Evolutionary conservation across 179 eudicot species (phyloP).

Genomic region (Spergularia azorica): DNA sequence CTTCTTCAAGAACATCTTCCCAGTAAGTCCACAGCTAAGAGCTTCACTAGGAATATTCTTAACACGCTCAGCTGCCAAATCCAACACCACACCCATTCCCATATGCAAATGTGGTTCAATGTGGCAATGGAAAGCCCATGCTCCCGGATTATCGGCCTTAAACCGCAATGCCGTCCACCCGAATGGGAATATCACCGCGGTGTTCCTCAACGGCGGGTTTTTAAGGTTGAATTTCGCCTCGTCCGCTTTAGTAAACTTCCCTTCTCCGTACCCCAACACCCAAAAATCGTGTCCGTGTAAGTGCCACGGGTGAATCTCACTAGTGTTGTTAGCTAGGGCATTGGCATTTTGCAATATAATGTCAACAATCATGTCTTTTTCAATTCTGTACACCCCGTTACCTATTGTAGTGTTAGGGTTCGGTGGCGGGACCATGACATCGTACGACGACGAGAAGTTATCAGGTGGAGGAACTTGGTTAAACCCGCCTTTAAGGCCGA

Average conservation of each 20-base stretch:
- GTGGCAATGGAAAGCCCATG: constrained; percentile 93
- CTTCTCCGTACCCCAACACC: constrained; percentile 92
- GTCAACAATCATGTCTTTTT: constrained; percentile 50
- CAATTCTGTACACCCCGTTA: constrained; percentile 54
- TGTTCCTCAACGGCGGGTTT: constrained; percentile 77
- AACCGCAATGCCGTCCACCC: constrained; percentile 93
- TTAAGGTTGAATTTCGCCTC: constrained; percentile 52
- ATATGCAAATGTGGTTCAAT: constrained; percentile 92
- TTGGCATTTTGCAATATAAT: constrained; percentile 80
- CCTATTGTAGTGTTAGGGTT: constrained; percentile 64
- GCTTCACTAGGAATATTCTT: constrained; percentile 55
- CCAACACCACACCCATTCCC: constrained; percentile 92
- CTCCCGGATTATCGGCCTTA: constrained; percentile 90
- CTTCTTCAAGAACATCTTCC: constrained; percentile 43
- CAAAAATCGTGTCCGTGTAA: constrained; percentile 92
- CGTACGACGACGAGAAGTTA: constrained; percentile 36
- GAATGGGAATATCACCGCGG: constrained; percentile 67
- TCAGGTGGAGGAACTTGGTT: constrained; percentile 50
- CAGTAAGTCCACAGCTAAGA: constrained; percentile 66
- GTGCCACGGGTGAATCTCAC: constrained; percentile 96
- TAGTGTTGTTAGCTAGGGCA: constrained; percentile 39
- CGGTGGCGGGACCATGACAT: constrained; percentile 40
- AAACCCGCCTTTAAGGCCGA: constrained; percentile 36
- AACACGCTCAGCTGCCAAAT: constrained; percentile 48
- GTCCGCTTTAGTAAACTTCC: constrained; percentile 46